Conservation (phyloP, 2,329 filamentous ascomycete species). For the Paecilomyces niveus region DNA sequence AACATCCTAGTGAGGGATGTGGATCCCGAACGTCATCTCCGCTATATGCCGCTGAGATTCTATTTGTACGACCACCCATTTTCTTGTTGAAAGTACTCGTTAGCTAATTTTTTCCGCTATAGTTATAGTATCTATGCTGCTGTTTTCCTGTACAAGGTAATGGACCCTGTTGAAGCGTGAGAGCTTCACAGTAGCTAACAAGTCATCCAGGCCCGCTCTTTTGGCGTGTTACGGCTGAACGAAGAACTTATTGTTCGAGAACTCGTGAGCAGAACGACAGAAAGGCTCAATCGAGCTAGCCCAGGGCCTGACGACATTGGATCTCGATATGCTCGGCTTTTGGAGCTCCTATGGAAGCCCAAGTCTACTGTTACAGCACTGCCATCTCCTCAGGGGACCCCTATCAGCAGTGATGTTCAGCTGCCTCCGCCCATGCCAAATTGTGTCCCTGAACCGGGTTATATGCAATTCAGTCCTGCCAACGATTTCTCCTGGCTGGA, state of each 20-base stretch:
- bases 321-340: constrained; percentile 53
- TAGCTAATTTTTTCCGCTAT: constrained; percentile 5
- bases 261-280: constrained; percentile 52
- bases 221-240: constrained; percentile 50
- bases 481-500: constrained; percentile 58
- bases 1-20: constrained; percentile 54
- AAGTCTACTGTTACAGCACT: constrained; percentile 20
- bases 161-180: background rate
- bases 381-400: constrained; percentile 17
- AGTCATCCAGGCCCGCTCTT: constrained; percentile 43
- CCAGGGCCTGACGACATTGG: constrained; percentile 54
- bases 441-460: constrained; percentile 28
- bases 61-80: constrained; percentile 46
- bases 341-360: constrained; percentile 54
- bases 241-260: constrained; percentile 51
- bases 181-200: background rate
- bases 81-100: background rate
- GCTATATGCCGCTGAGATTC: constrained; percentile 58
- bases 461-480: constrained; percentile 38
- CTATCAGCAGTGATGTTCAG: constrained; percentile 22
- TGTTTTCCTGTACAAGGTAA: constrained; percentile 58
- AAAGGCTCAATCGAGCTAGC: constrained; percentile 53
- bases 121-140: constrained; percentile 54
- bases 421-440: constrained; percentile 22
- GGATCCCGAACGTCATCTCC: constrained; percentile 51